phyloP scores from a whole-genome alignment of 371 early-diverging fungal genomes.

The Cokeromyces recurvatus region DNA sequence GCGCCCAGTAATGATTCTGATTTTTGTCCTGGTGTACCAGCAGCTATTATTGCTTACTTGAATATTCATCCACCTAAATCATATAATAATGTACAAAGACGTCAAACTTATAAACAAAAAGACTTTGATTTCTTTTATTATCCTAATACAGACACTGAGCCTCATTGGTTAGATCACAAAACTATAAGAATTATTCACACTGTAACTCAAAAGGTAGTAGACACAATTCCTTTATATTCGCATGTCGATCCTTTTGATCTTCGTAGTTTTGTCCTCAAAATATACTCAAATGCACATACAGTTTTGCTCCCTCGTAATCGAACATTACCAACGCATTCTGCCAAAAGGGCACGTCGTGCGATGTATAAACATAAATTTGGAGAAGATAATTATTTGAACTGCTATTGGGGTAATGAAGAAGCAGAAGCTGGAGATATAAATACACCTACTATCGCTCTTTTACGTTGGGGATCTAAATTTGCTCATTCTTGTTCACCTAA shows the following conservation, averaged over 20 bases:
- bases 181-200: slow-evolving; percentile 24
- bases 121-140: slow-evolving; percentile 43
- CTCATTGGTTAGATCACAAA: slow-evolving; percentile 21
- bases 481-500: slow-evolving; percentile 48
- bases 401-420: slow-evolving; percentile 18
- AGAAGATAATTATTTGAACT: slow-evolving; percentile 10
- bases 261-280: slow-evolving; percentile 36
- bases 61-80: slow-evolving; percentile 16
- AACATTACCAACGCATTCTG: slow-evolving; percentile 22
- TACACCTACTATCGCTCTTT: slow-evolving; percentile 29
- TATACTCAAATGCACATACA: slow-evolving; percentile 49
- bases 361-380: slow-evolving; percentile 21
- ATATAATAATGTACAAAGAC: slow-evolving; percentile 2
- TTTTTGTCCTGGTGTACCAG: slow-evolving; percentile 44
- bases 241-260: slow-evolving; percentile 25
- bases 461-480: slow-evolving; percentile 45
- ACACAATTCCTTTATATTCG: slow-evolving; percentile 17
- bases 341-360: slow-evolving; percentile 21
- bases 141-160: slow-evolving; percentile 17
- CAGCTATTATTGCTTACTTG: slow-evolving; percentile 43
- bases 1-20: slow-evolving; percentile 11
- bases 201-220: slow-evolving; percentile 11
- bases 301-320: slow-evolving; percentile 26
- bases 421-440: background rate
- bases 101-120: slow-evolving; percentile 3